Conservation (phyloP, 805 yeast genomes). For the Lachancea lanzarotensis region DNA sequence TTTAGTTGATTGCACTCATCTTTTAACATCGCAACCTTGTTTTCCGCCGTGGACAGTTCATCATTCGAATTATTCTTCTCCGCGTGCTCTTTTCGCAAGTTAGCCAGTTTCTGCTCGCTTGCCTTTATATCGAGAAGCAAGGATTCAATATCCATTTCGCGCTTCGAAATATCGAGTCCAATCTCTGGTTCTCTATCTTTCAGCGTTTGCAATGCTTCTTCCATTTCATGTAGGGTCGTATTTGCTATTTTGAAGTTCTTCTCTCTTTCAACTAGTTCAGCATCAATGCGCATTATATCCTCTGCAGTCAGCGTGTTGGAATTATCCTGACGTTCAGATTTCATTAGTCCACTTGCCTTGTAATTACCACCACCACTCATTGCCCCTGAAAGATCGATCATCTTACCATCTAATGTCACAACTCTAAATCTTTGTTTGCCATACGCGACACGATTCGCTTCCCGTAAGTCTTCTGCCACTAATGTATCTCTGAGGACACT, state of each 20-base stretch:
- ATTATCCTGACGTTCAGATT: slow-evolving; percentile 29
- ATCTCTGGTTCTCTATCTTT: slow-evolving; percentile 65
- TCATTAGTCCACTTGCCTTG: slow-evolving; percentile 72
- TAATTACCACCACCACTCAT: slow-evolving; percentile 92
- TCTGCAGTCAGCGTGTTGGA: slow-evolving; percentile 42
- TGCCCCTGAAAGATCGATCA: slow-evolving; percentile 90
- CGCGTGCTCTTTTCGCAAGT: slow-evolving; percentile 21
- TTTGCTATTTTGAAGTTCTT: slow-evolving; percentile 43
- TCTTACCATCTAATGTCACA: slow-evolving; percentile 86
- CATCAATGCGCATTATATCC: slow-evolving; percentile 49
- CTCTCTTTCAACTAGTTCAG: slow-evolving; percentile 50
- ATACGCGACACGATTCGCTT: slow-evolving; percentile 85
- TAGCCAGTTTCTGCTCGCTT: slow-evolving; percentile 39
- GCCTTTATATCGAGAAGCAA: slow-evolving; percentile 47
- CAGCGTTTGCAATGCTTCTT: slow-evolving; percentile 47
- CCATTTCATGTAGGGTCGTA: slow-evolving; percentile 52
- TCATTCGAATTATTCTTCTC: slow-evolving; percentile 26
- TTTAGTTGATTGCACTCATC: slow-evolving; percentile 41
- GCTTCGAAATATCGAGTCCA: slow-evolving; percentile 53
- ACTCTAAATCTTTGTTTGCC: slow-evolving; percentile 77
- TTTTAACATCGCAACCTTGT: slow-evolving; percentile 32
- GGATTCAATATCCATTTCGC: slow-evolving; percentile 58
- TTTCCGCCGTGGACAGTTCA: slow-evolving; percentile 35
- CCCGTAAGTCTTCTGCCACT: slow-evolving; percentile 69
- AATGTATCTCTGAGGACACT: slow-evolving; percentile 81